Base-by-base conservation (phyloP, 2,329 filamentous ascomycete species). In the Chaetoscypha palmicola region DNA sequence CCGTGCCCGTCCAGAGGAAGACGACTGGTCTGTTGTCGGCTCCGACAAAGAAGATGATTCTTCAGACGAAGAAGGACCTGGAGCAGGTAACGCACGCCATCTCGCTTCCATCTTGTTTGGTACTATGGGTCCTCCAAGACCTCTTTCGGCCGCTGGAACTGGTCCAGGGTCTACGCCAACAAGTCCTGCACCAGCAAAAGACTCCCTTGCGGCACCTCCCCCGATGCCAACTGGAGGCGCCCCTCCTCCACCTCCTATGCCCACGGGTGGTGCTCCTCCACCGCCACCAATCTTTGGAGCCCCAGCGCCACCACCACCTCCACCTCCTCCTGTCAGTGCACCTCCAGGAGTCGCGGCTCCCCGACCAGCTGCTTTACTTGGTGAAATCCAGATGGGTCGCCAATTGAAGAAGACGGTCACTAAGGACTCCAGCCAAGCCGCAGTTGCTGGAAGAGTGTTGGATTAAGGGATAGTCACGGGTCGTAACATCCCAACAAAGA, bases 51-150 rank as follows among this genome's bases (percentile, higher is more conserved):
- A 84, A 16, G 80, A 85, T 43, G 84, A 87, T 41, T 81, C 79
- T 3, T 77, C 79, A 36, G 77, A 81, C n/a, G 86, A 90, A 44
- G 84, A 89, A 42, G 77, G 82, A 8, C 82, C 86, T 14, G 85
- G 85, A 39, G 87, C 87, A 43, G 81, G 84, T 47, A 88, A 80
- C 55, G 92, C 92, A 38, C 92, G 94, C 48, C 87, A 95, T 57
- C 77, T 98, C 28, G 92, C 92, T 12, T 94, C 87, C 5, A 92
- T 96, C 48, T 74, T 98, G 16, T 98, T 98, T 62, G 91, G 92
- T 47, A 95, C 90, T 40, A 97, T 98, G 90, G 91, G 79, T 8
- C 91, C 92, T 30, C 91, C 92, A 11, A 81, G 91, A 40, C 90
- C 91, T 22, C 68, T 96, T 34, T 94, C 87, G 16, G 84, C 88